These are phyloP conservation scores for Microbotryum scabiosae DNA, from an alignment of 1,284 basidiomycete species.

Conservation along the genomic window DNA sequence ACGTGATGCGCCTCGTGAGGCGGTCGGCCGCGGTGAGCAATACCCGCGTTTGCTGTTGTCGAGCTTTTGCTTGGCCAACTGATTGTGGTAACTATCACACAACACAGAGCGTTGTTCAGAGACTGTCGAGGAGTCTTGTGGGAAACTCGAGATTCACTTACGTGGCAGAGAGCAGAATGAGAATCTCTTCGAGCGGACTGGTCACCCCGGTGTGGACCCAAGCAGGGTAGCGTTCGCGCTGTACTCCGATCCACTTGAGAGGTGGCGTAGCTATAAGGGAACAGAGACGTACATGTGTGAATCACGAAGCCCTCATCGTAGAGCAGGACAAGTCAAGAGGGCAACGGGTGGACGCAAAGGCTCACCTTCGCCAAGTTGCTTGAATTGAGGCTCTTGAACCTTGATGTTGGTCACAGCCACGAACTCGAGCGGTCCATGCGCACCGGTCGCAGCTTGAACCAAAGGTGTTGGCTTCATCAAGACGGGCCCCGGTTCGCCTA, in stretches of 20 bases:
- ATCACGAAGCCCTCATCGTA: neutral
- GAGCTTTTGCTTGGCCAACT: too few relatives aligned
- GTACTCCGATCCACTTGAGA: constrained; percentile 29
- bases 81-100: too few relatives aligned
- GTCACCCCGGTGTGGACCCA: constrained; percentile 27
- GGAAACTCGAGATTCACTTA: neutral
- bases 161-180: constrained; percentile 12
- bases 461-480: constrained; percentile 12
- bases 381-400: constrained; percentile 22
- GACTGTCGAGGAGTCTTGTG: too few relatives aligned
- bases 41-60: too few relatives aligned
- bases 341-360: too few relatives aligned
- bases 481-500: neutral
- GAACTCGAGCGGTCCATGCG: constrained; percentile 5
- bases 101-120: too few relatives aligned
- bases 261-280: constrained; percentile 24
- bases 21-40: too few relatives aligned
- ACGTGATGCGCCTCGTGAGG: too few relatives aligned
- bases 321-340: neutral
- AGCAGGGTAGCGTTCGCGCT: constrained; percentile 19
- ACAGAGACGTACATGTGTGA: neutral
- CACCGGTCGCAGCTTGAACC: neutral
- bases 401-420: constrained; percentile 13
- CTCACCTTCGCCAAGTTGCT: constrained; percentile 28
- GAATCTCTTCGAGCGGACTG: constrained; percentile 17